phyloP scores from a whole-genome alignment of 164 flowering plant species.

The Stephania japonica region DNA sequence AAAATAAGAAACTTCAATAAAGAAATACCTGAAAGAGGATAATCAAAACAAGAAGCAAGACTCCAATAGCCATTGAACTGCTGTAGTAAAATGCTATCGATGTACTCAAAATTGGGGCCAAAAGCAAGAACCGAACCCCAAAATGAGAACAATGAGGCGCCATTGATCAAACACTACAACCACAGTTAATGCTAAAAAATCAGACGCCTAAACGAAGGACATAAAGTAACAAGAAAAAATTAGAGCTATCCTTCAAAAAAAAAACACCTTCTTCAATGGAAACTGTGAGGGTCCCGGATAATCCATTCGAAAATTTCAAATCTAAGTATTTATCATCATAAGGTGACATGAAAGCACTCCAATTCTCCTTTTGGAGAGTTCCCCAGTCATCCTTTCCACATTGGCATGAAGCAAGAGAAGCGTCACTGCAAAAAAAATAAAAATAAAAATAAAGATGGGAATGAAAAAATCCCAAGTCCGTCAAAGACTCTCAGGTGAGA shows the following conservation, averaged over 20 bases:
- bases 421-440: slow-evolving; percentile 53
- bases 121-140: slow-evolving; percentile 53
- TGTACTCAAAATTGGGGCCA: slow-evolving; percentile 78
- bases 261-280: slow-evolving; percentile 57
- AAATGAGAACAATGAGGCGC: slow-evolving; percentile 64
- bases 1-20: not conserved
- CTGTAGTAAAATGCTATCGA: slow-evolving; percentile 94
- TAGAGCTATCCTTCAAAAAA: not conserved
- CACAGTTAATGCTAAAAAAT: slow-evolving; percentile 4
- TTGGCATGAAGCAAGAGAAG: slow-evolving; percentile 66
- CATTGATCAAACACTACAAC: slow-evolving; percentile 73
- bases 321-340: slow-evolving; percentile 70
- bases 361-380: slow-evolving; percentile 46
- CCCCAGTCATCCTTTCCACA: slow-evolving; percentile 79
- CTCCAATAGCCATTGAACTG: slow-evolving; percentile 88
- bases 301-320: slow-evolving; percentile 56
- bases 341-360: slow-evolving; percentile 70
- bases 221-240: not conserved
- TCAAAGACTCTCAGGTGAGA: too few species aligned
- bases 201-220: not conserved
- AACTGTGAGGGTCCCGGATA: slow-evolving; percentile 52
- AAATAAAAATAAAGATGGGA: not conserved
- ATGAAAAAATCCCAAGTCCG: not conserved
- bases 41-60: slow-evolving; percentile 63
- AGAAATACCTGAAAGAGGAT: slow-evolving; percentile 77